Conservation (phyloP, 2,329 filamentous ascomycete species). For the Aspergillus fijiensis region DNA sequence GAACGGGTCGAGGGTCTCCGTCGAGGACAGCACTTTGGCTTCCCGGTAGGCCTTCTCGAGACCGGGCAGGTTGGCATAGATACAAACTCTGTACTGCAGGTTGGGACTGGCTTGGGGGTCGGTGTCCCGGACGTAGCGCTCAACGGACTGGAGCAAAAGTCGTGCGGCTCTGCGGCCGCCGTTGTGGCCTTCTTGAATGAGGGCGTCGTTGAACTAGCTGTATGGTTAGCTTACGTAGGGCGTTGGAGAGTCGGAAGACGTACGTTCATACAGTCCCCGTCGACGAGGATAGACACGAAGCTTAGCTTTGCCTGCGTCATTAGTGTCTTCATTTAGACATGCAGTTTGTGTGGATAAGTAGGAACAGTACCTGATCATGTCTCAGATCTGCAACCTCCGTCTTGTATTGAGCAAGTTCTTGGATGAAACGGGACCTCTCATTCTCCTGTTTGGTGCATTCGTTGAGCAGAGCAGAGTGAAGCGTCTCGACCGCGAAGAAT, state of each 20-base stretch:
- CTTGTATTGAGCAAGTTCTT: slow-evolving; percentile 4
- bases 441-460: slow-evolving; percentile 11
- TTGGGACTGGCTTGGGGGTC: slow-evolving; percentile 21
- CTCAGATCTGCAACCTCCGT: slow-evolving; percentile 6
- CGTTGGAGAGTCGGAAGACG: not conserved
- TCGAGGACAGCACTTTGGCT: slow-evolving; percentile 24
- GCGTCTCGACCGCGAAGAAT: slow-evolving; percentile 9
- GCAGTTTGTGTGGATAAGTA: not conserved
- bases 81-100: slow-evolving; percentile 33
- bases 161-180: slow-evolving; percentile 34
- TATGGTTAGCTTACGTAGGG: not conserved
- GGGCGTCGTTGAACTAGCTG: slow-evolving; percentile 42
- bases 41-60: slow-evolving; percentile 37
- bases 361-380: slow-evolving; percentile 12
- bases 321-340: not conserved
- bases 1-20: slow-evolving; percentile 33
- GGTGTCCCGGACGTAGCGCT: slow-evolving; percentile 25
- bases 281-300: slow-evolving; percentile 39
- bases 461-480: slow-evolving; percentile 8
- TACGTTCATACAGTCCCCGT: slow-evolving; percentile 44
- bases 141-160: slow-evolving; percentile 26
- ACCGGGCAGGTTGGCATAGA: slow-evolving; percentile 43
- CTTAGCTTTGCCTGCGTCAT: slow-evolving; percentile 15
- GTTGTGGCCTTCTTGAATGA: slow-evolving; percentile 30
- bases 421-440: slow-evolving; percentile 4